These are phyloP conservation scores for Chionographis japonica DNA, from an alignment of 106 monocot genomes.

Conservation along the genomic window DNA sequence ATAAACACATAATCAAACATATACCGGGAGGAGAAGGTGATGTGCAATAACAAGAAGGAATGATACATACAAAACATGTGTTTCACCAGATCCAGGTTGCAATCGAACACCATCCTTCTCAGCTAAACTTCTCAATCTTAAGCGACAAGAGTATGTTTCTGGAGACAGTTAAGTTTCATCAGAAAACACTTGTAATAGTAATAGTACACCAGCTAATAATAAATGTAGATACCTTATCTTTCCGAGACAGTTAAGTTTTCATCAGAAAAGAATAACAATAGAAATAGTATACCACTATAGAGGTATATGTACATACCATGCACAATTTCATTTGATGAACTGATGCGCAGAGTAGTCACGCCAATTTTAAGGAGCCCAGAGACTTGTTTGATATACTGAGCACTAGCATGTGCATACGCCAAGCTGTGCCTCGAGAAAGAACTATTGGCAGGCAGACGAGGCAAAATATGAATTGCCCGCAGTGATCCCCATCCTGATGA, in stretches of 20 bases:
- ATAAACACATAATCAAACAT: not conserved
- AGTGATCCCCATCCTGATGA: constrained; percentile 86
- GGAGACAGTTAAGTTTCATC: constrained; percentile 13
- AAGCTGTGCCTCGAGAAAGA: constrained; percentile 81
- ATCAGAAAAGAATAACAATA: constrained; percentile 10
- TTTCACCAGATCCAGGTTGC: constrained; percentile 93
- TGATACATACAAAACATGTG: constrained; percentile 86
- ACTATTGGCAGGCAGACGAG: constrained; percentile 57
- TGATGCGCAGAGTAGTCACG: constrained; percentile 61
- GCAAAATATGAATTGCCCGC: constrained; percentile 56
- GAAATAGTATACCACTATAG: too few species aligned
- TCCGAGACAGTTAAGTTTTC: constrained; percentile 4
- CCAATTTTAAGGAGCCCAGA: constrained; percentile 79
- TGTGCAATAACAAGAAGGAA: not conserved
- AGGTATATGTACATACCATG: constrained; percentile 24
- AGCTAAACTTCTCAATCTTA: constrained; percentile 79
- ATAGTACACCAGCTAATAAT: too few species aligned
- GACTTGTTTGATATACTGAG: constrained; percentile 85
- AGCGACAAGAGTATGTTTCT: constrained; percentile 78
- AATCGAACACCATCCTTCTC: constrained; percentile 60
- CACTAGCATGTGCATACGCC: constrained; percentile 87
- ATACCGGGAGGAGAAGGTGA: not conserved
- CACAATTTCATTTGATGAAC: constrained; percentile 59
- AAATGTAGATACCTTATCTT: constrained; percentile 7
- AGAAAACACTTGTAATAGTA: constrained; percentile 5